A percentile compares a stretch with the other conserved stretches of the same genome.
Conservation (phyloP, 139 green algal species). For the Chlorella sp. region DNA sequence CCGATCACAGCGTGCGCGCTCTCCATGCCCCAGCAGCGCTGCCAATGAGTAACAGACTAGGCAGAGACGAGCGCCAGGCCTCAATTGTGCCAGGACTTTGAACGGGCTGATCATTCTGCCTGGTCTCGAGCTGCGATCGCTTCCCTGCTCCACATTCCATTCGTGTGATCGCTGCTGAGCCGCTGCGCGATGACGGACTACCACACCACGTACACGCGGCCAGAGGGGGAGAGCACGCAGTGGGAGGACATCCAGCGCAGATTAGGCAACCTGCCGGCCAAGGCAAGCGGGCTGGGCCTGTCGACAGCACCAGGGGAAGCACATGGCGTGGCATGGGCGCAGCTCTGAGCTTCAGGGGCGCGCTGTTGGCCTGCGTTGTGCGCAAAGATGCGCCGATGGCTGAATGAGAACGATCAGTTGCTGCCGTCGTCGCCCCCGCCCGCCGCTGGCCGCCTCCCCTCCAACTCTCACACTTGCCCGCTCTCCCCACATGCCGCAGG, state of each 20-base stretch:
- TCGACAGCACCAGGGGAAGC: too few species aligned
- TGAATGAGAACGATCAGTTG: too few species aligned
- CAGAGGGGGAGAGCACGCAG: slow-evolving; percentile 75
- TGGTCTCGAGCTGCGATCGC: slow-evolving; percentile 34
- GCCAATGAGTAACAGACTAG: too few species aligned
- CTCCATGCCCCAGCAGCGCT: too few species aligned
- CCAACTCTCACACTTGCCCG: too few species aligned
- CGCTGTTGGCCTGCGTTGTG: too few species aligned
- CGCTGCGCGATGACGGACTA: slow-evolving; percentile 63
- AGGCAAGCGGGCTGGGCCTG: slow-evolving; percentile 25
- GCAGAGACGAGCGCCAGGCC: too few species aligned
- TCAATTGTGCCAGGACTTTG: too few species aligned
- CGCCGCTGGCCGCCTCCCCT: not conserved
- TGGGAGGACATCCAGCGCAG: slow-evolving; percentile 87
- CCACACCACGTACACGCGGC: slow-evolving; percentile 72
- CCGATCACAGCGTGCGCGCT: too few species aligned
- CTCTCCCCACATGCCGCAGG: not conserved
- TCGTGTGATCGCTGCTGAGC: not conserved
- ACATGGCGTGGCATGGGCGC: too few species aligned
- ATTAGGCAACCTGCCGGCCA: slow-evolving; percentile 70
- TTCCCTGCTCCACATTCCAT: not conserved
- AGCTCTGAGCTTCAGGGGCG: too few species aligned
- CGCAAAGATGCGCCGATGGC: too few species aligned
- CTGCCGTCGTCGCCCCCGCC: not conserved
- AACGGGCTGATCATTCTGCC: slow-evolving; percentile 13